These are phyloP conservation scores for Aspergillus funiculosus DNA, from an alignment of 495 filamentous ascomycete genomes.

Conservation along the genomic window DNA sequence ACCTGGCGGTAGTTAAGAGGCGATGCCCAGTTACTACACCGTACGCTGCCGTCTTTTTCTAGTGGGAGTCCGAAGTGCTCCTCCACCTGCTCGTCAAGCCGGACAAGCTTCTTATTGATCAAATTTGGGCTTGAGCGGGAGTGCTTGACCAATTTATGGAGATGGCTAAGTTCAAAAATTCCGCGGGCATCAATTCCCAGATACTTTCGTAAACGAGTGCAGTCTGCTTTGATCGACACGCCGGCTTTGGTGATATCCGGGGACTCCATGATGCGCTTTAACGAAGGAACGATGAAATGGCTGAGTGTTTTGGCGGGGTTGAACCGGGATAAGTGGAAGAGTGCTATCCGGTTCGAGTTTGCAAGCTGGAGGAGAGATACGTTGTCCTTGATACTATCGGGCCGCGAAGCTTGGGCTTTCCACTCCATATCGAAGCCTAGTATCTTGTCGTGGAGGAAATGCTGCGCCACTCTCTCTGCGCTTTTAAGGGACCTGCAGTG, in stretches of 20 bases:
- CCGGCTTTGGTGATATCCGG: conserved; percentile 68
- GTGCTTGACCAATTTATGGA: conserved; percentile 68
- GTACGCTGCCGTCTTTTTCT: conserved; percentile 61
- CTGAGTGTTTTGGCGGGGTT: conserved; percentile 35
- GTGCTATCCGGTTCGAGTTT: conserved; percentile 66
- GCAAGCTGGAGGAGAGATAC: conserved; percentile 78
- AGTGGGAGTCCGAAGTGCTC: conserved; percentile 71
- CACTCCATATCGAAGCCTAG: conserved; percentile 88
- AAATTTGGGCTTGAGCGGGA: conserved; percentile 42
- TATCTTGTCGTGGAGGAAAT: conserved; percentile 63
- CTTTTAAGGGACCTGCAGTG: conserved; percentile 65
- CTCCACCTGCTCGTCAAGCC: conserved; percentile 60
- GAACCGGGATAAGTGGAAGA: conserved; percentile 73
- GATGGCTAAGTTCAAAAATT: conserved; percentile 72
- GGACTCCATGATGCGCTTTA: conserved; percentile 67
- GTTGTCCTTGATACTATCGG: conserved; percentile 52
- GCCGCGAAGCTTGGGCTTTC: conserved; percentile 45
- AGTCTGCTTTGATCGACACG: conserved; percentile 68
- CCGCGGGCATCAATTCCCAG: conserved; percentile 58
- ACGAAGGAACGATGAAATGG: conserved; percentile 60
- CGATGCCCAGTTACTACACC: conserved; percentile 65
- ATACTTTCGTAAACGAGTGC: conserved; percentile 60
- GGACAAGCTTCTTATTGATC: conserved; percentile 62
- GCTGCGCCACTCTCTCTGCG: conserved; percentile 58
- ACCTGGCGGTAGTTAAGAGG: conserved; percentile 60